Evolutionary conservation across 2,329 filamentous ascomycete genomes (phyloP).

Genomic region (Aspergillus sp.): DNA sequence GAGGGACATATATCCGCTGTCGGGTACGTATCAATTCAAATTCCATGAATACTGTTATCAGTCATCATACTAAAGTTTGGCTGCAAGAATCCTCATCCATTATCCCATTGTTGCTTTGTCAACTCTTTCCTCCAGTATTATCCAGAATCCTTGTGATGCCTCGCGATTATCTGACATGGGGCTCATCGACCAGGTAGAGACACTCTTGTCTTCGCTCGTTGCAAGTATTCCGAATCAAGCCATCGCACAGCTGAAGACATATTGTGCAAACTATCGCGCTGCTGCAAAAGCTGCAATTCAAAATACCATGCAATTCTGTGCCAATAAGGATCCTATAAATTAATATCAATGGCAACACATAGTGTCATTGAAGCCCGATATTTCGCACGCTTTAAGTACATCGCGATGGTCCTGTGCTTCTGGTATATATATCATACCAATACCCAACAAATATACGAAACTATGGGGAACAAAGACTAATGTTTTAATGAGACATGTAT

Average conservation of each 20-base stretch:
- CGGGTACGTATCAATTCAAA: constrained; percentile 9
- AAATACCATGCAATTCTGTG: constrained; percentile 5
- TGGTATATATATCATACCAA: too few relatives aligned
- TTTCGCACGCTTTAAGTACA: background rate
- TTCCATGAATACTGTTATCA: background rate
- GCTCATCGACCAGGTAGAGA: constrained; percentile 15
- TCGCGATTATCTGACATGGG: constrained; percentile 13
- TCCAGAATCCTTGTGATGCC: constrained; percentile 14
- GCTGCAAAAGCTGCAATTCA: constrained; percentile 10
- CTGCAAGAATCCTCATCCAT: constrained; percentile 13
- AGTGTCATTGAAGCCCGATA: background rate
- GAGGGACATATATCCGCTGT: constrained; percentile 10
- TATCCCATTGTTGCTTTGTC: constrained; percentile 18
- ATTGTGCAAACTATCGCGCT: constrained; percentile 16
- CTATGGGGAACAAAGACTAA: background rate
- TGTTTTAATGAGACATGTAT: background rate
- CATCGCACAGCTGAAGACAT: constrained; percentile 10
- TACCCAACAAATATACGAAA: background rate
- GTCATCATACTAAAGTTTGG: background rate
- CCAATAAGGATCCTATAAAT: background rate
- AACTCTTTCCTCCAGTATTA: constrained; percentile 17
- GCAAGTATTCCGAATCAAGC: constrained; percentile 9
- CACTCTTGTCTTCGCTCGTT: constrained; percentile 11
- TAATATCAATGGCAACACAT: background rate
- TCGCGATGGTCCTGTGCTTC: background rate